Base-by-base conservation (phyloP, 192 early-diverging fungal genomes). In the Podila verticillata region DNA sequence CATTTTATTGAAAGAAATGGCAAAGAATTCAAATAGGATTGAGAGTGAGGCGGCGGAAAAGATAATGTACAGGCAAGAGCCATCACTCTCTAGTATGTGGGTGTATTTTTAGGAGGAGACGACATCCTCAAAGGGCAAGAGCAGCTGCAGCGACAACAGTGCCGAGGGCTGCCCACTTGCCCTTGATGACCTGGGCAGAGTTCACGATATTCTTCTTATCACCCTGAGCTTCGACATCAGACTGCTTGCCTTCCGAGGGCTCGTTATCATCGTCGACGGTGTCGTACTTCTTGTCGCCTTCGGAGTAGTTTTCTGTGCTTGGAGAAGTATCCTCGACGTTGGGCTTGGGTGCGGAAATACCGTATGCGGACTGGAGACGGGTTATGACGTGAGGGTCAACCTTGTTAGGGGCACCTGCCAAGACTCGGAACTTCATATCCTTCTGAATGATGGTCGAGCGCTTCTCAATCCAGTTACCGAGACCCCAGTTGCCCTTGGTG, bases 81-180 rank as follows among this genome's bases (percentile, higher is more conserved):
- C 13, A 44, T 15, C 15, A 13, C 36, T 9, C 36, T 39, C 36
- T 0, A 17, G 12, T 44, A 15, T 44, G 39, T 44, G 39, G 39
- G 39, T 17, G 39, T 69, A 15, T 61, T 22, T 26, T 39, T 28
- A 7, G 4, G 22, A 20, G 12, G 39, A 44, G 12, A 44, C 10
- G 17, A 2, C 5, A 39, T 57, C 39, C 47, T 69, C 49, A 75
- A 49, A 75, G 29, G 13, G 47, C 31, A 20, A 75, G 49, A 54
- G 64, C 31, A 34, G 58, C 61, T 2, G 30, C 61, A 3, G 61
- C 61, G 0, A 68, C 24, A 2, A 60, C 30, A 22, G 66, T 59
- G 48, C 66, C 31, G 15, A 75, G 66, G 7, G 67, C 66, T 3
- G 73, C 29, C 73, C 73, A 68, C 8, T 65, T 57, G 39, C 71